Conservation (phyloP, 352 stramenopile species). For the Phytophthora niederhauseri region DNA sequence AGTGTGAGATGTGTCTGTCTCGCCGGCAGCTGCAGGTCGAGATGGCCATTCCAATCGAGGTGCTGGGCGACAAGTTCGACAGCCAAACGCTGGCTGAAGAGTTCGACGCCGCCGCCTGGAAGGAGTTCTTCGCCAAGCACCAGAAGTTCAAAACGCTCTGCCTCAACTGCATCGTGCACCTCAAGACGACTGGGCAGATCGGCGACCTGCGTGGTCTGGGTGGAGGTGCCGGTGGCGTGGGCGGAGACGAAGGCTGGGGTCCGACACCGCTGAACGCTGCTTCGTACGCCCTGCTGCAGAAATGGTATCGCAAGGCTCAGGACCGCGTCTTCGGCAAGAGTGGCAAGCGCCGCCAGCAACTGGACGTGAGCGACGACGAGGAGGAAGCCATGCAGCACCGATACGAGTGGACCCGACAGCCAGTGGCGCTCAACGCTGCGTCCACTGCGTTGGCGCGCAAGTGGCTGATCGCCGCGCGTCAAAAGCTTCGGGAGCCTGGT, state of each 20-base stretch:
- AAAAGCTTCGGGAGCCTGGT: constrained; percentile 61
- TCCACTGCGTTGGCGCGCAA: constrained; percentile 85
- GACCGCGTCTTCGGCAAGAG: constrained; percentile 86
- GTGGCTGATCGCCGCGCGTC: constrained; percentile 75
- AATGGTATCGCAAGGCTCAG: constrained; percentile 93
- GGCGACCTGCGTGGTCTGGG: constrained; percentile 33
- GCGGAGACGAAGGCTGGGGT: constrained; percentile 48
- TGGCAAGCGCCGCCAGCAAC: constrained; percentile 56
- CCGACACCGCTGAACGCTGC: constrained; percentile 80
- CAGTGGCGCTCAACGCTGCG: constrained; percentile 68
- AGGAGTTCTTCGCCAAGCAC: constrained; percentile 94
- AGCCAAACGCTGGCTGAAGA: constrained; percentile 86
- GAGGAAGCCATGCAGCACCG: constrained; percentile 71
- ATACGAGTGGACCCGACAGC: constrained; percentile 83
- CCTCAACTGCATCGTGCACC: constrained; percentile 91
- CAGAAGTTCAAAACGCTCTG: constrained; percentile 96
- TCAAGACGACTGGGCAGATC: constrained; percentile 52
- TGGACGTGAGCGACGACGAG: constrained; percentile 90
- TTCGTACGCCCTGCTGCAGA: constrained; percentile 90
- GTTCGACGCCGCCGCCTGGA: constrained; percentile 95
- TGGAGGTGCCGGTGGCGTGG: constrained; percentile 21
- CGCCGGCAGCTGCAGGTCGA: constrained; percentile 95
- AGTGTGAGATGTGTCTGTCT: constrained; percentile 96
- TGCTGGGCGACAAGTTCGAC: constrained; percentile 94
- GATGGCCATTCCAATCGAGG: constrained; percentile 91